Percentiles rank a stretch among this genome's conserved stretches.
phyloP scores from a whole-genome alignment of 1,284 basidiomycete genomes.

The Sporisorium exsertum region DNA sequence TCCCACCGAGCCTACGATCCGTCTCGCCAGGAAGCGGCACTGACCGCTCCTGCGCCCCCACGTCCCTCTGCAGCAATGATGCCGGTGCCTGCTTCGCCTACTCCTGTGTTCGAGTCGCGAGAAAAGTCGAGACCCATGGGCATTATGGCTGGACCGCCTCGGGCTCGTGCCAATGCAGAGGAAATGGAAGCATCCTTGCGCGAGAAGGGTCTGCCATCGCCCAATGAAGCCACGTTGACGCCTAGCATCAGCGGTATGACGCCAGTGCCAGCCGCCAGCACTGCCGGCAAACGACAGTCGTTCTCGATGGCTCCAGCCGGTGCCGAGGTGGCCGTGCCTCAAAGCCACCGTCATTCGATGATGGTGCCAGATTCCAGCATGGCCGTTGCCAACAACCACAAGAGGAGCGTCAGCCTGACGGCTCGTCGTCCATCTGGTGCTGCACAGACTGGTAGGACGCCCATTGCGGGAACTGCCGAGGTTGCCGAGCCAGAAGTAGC shows the following conservation, averaged over 20 bases:
- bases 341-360: slow-evolving; percentile 42
- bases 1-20: slow-evolving; percentile 59
- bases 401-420: slow-evolving; percentile 55
- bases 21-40: slow-evolving; percentile 40
- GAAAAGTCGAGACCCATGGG: slow-evolving; percentile 65
- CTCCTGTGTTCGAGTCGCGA: slow-evolving; percentile 68
- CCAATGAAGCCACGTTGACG: slow-evolving; percentile 29
- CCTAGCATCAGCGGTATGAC: slow-evolving; percentile 30
- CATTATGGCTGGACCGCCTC: slow-evolving; percentile 65
- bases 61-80: slow-evolving; percentile 31
- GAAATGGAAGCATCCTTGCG: slow-evolving; percentile 63
- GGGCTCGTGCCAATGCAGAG: slow-evolving; percentile 63
- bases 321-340: slow-evolving; percentile 11
- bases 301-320: slow-evolving; percentile 13
- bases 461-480: slow-evolving; percentile 4
- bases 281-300: slow-evolving; percentile 27
- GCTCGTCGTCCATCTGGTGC: slow-evolving; percentile 28
- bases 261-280: slow-evolving; percentile 23
- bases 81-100: slow-evolving; percentile 45
- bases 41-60: slow-evolving; percentile 31
- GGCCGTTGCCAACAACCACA: slow-evolving; percentile 48
- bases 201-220: slow-evolving; percentile 49
- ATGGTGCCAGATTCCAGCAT: slow-evolving; percentile 43
- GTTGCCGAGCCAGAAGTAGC: slow-evolving; percentile 12
- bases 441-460: slow-evolving; percentile 12